Base-by-base conservation (phyloP, 192 early-diverging fungal genomes). In the Coemansia sp. region DNA sequence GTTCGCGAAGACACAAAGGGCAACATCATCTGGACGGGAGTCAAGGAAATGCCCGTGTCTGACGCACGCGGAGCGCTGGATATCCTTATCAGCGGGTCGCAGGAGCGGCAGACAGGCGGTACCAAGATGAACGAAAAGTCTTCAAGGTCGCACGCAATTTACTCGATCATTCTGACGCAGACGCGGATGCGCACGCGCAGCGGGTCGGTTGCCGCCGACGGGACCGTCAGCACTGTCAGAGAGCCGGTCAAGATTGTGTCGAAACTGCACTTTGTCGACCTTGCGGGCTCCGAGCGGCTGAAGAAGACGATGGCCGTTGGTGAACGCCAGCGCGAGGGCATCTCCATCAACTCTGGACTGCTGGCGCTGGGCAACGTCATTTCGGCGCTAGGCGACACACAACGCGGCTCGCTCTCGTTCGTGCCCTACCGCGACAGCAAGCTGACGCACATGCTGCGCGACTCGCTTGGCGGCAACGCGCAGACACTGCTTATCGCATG, bases 231-330 rank as follows among this genome's bases (percentile, higher is more conserved):
- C 16, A n/a, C 13, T 2, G 31, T 57, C 4, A 57, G 31, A 21
- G 87, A 88, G 55, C 83, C 84, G 71, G 67, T 90, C 16, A 78
- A 83, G 4, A 72, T 93, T 15, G 84, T 83, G 6, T 94, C 93
- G 31, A 99, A 98, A 78, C 94, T 99, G 60, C 93, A 97, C 72
- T 99, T 99, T 85, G 97, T 99, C 15, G 97, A 99, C 83, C 79
- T 99, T 76, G 97, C 97, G 21, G 97, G 97, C 30, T 95, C 93
- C 49, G 97, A 99, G 81, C 77, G 92, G 73, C 81, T 99, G 16
- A 98, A 98, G 83, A 87, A 92, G 35, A 99, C 96, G 12, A 86
- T 92, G 25, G 94, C 95, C 1, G 90, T 89, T 55, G 95, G 96
- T 29, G 95, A 96, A 51, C 85, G 95, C 51, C 90, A 91, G 63